Conservation (phyloP, 1,284 basidiomycete species). For the Ustilago vetiveriae region DNA sequence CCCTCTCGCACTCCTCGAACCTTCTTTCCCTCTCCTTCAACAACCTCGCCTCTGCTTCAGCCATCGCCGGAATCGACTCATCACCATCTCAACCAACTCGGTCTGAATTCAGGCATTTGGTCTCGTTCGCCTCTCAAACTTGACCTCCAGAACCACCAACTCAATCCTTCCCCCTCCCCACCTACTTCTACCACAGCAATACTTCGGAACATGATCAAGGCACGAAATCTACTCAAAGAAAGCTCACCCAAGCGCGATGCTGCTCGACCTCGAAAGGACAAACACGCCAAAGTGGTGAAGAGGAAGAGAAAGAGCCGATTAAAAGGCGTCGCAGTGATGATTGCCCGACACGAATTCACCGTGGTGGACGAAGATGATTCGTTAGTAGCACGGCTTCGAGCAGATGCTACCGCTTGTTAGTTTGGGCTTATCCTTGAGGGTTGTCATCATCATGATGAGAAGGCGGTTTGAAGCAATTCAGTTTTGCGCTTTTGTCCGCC, state of each 20-base stretch:
- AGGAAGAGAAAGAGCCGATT: constrained; percentile 35
- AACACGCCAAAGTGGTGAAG: constrained; percentile 8
- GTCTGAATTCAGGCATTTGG: constrained; percentile 39
- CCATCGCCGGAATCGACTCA: constrained; percentile 13
- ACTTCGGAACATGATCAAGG: neutral
- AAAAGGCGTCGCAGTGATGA: constrained; percentile 35
- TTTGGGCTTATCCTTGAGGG: too few species aligned
- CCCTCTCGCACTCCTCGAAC: too few species aligned
- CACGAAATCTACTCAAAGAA: too few species aligned
- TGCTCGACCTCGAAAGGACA: too few species aligned
- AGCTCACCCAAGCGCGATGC: neutral
- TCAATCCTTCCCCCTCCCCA: neutral
- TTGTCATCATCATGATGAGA: too few species aligned
- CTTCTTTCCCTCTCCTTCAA: neutral
- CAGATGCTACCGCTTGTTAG: too few species aligned
- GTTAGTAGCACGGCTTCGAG: constrained; percentile 2
- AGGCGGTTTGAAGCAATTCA: too few species aligned
- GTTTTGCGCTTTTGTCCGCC: too few species aligned
- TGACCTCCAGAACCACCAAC: constrained; percentile 4
- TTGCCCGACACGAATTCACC: constrained; percentile 29
- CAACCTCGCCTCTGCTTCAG: neutral
- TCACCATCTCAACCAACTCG: constrained; percentile 15
- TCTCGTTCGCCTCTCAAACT: constrained; percentile 19
- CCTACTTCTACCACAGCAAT: neutral
- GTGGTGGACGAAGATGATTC: constrained; percentile 45